Conservation (phyloP, 345 rosid genomes). For the Hevea brasiliensis region DNA sequence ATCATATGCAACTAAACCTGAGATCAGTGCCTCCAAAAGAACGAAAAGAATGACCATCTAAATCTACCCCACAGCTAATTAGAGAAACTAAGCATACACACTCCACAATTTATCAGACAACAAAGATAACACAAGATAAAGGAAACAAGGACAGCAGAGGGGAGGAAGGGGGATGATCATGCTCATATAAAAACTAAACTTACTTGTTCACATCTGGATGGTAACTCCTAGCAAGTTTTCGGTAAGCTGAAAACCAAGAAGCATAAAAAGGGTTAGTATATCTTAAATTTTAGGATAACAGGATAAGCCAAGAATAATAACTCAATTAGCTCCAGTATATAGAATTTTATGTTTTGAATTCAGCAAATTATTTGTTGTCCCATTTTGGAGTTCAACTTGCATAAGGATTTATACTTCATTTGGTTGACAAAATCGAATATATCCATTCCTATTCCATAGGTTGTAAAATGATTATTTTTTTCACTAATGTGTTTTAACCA, state of each 20-base stretch:
- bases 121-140: background rate
- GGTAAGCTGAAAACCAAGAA: constrained; percentile 61
- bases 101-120: background rate
- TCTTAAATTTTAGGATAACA: too few species aligned
- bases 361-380: background rate
- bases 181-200: constrained; percentile 28
- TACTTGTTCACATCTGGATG: constrained; percentile 99
- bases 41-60: background rate
- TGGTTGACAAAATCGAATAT: too few species aligned
- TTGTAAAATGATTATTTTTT: too few species aligned
- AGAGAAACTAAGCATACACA: background rate
- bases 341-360: background rate
- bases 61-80: background rate
- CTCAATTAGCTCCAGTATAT: too few species aligned
- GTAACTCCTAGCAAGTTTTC: constrained; percentile 93
- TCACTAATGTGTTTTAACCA: too few species aligned
- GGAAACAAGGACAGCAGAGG: background rate
- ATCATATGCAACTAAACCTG: background rate
- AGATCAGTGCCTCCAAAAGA: background rate
- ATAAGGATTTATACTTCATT: too few species aligned
- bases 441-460: too few species aligned
- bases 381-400: too few species aligned
- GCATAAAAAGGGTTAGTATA: background rate
- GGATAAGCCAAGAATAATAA: background rate
- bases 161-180: constrained; percentile 9